Evolutionary conservation across 257 asterid species (phyloP), one percentile per base, ranked within the genome.

Genomic region (Dorcoceras hygrometricum): DNA sequence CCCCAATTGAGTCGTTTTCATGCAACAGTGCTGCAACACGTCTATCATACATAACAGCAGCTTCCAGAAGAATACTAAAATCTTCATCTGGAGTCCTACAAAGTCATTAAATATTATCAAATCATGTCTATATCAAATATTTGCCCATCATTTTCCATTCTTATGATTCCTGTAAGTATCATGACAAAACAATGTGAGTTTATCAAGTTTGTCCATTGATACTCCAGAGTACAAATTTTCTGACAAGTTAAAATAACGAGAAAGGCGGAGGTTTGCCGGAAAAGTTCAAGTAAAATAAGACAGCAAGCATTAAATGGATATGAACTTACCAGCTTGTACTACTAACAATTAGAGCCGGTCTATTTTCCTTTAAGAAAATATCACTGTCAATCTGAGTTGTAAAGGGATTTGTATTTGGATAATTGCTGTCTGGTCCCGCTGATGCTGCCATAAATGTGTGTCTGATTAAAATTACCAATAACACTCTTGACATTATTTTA

Each of bases 81-180:
- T 93, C 97, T 82, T 93, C 99, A 79, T 93, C 97, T 18, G 94
- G 92, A 60, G 97, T 93, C 99, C 97, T 93, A 79, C 71, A 64
- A 63, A 59, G 73, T 39, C 4, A 22, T 27, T 69, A 26, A 36
- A 66, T 54, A 73, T 46, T 48, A 60, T 46, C 71, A 55, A 72
- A 59, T 51, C 71, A 72, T 68, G 68, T 53, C 50, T 53, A 70
- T 53, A 51, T 43, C 58, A 24, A 73, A 51, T 31, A 61, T 51
- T 43, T 27, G 23, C 26, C 36, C 23, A 28, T 36, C 28, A 23
- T 22, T 50, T 19, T 69, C 22, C 56, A 57, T 66, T 67, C 63
- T 53, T 24, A 54, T 5, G 58, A 26, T 48, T 66, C 54, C 23
- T 2, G 43, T 22, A 50, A 43, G 50, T 51, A 58, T 36, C 63